phyloP scores from a whole-genome alignment of 495 filamentous ascomycete genomes.

The Rusavskia elegans region DNA sequence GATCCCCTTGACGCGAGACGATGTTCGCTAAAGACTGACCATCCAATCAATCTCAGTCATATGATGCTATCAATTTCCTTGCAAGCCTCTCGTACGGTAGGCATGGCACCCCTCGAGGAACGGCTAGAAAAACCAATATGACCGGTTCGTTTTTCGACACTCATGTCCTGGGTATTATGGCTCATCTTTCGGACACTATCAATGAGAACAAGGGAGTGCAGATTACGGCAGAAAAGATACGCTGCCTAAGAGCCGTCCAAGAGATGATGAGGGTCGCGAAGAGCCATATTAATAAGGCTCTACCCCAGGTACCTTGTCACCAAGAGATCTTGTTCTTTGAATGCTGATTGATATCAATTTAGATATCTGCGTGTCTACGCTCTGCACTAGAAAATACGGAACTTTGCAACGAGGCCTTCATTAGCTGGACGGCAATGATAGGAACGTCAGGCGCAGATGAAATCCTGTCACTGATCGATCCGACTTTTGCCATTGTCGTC shows the following conservation, averaged over 20 bases:
- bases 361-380: conserved; percentile 80
- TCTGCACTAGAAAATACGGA: conserved; percentile 60
- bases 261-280: conserved; percentile 70
- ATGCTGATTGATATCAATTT: background rate
- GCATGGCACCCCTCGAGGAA: conserved; percentile 24
- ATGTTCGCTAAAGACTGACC: background rate
- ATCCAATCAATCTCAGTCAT: conserved; percentile 24
- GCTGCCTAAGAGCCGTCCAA: conserved; percentile 66
- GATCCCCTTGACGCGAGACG: conserved; percentile 17
- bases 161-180: conserved; percentile 78
- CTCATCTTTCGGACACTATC: conserved; percentile 63
- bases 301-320: conserved; percentile 55
- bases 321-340: conserved; percentile 4
- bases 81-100: conserved; percentile 46
- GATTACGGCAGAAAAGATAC: conserved; percentile 49
- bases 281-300: conserved; percentile 52
- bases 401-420: conserved; percentile 61
- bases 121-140: conserved; percentile 34
- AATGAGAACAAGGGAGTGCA: conserved; percentile 48
- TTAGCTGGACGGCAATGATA: conserved; percentile 70
- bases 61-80: conserved; percentile 50
- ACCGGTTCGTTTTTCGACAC: conserved; percentile 66
- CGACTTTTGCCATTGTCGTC: conserved; percentile 73
- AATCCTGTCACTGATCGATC: conserved; percentile 61
- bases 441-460: conserved; percentile 58